Base-by-base conservation (phyloP, 495 filamentous ascomycete genomes). In the Hypoxylon rickii region DNA sequence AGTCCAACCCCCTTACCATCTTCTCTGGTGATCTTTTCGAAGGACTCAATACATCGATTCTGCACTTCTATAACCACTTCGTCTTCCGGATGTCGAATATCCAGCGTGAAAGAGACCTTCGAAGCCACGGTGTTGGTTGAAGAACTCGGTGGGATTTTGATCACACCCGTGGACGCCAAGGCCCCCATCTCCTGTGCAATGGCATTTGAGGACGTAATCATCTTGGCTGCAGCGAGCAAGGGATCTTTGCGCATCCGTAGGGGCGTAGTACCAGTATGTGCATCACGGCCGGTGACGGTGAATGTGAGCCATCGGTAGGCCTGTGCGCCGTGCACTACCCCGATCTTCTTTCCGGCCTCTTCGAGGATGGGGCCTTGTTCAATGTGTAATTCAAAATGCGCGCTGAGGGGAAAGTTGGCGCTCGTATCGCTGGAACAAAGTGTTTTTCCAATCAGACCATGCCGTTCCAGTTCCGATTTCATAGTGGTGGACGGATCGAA, bases 321-420 rank as follows among this genome's bases (percentile, higher is more conserved):
- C 58, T 83, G 81, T 7, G 86, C 87, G 24, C 85, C 88, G 15
- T 78, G 79, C 11, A 90, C 88, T 2, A 89, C 79, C 6, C 88
- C 88, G 20, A 90, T 78, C 34, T 82, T 83, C 52, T 83, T 75
- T 12, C 73, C 70, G 8, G 79, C 75, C 0, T 72, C 69, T 38
- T 88, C 79, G 1, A 92, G 79, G 38, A 86, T 81, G 16, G 86
- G 86, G 0, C 87, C 87, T 70, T 92, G 88, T 64, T 92, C 88
- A 48, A 92, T 90, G 63, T 90, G 88, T 3, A 90, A 69, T 64
- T 92, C 88, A 68, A 90, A 90, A 64, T 90, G 87, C 0, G 88
- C 88, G 11, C 79, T 86, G 70, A 90, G 81, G 0, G 85, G 86
- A n/a, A n/a, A n/a, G n/a, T n/a, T n/a, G n/a, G n/a, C n/a, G 7